Evolutionary conservation across 2,329 filamentous ascomycete genomes (phyloP).

Genomic region (Helotiales sp.): DNA sequence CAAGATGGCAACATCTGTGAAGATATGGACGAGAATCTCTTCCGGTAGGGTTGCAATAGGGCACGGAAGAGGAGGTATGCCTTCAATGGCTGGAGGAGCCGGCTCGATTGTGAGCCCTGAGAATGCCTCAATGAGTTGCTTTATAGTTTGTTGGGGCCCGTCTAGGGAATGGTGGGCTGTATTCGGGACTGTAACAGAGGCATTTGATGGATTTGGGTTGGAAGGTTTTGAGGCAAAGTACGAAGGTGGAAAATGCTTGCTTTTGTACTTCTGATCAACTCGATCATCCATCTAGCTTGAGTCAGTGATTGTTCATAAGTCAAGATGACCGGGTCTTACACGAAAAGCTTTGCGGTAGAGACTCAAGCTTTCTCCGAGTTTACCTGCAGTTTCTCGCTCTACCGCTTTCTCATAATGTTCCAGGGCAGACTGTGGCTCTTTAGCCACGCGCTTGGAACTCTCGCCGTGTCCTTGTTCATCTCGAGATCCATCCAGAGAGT

Average conservation of each 20-base stretch:
- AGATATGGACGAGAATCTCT: constrained; percentile 82
- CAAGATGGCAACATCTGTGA: constrained; percentile 70
- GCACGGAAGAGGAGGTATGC: constrained; percentile 75
- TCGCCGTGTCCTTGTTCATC: constrained; percentile 13
- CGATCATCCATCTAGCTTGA: constrained; percentile 72
- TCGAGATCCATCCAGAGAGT: constrained; percentile 22
- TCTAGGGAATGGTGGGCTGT: constrained; percentile 62
- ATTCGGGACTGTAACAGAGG: constrained; percentile 56
- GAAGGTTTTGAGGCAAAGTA: constrained; percentile 52
- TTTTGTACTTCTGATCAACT: constrained; percentile 86
- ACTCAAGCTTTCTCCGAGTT: constrained; percentile 83
- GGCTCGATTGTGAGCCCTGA: constrained; percentile 70
- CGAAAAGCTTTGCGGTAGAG: constrained; percentile 91
- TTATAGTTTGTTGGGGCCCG: constrained; percentile 58
- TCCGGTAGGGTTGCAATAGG: constrained; percentile 78
- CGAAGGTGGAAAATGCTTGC: constrained; percentile 83
- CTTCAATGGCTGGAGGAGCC: constrained; percentile 71
- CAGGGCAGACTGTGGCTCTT: constrained; percentile 74
- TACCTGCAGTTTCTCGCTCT: constrained; percentile 84
- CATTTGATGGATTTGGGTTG: constrained; percentile 50
- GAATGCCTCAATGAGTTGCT: constrained; percentile 79
- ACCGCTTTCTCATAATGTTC: constrained; percentile 94
- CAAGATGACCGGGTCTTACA: constrained; percentile 52
- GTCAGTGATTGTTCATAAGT: constrained; percentile 18
- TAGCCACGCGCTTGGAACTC: constrained; percentile 29